Evolutionary conservation across 371 early-diverging fungal species (phyloP), one percentile per base, ranked within the genome.

Genomic region (Rhizopus sp.): DNA sequence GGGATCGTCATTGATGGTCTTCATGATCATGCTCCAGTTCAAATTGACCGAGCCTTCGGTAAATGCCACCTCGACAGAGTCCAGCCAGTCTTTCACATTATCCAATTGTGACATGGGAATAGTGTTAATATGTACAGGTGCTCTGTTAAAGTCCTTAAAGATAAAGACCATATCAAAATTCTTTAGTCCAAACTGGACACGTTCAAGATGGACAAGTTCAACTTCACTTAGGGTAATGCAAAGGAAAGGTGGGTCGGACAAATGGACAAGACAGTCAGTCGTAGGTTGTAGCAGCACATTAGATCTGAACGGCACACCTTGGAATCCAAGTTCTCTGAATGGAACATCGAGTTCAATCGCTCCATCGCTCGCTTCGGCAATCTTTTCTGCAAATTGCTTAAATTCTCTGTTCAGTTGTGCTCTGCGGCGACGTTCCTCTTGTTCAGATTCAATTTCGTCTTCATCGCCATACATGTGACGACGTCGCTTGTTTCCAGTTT

Each of bases 131-230:
- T 98, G 97, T n/a, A 94, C 89, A 0, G 95, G 95, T 5, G 93
- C 65, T 42, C 89, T 83, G 30, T 86, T 82, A 72, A 91, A 96
- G 70, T 99, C 98, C 70, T 98, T 98, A 76, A 96, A 96, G 3
- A 99, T 90, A 82, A 99, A 94, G 3, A 99, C 99, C 83, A 99
- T 81, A 83, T 99, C 99, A 80, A 99, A 99, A 71, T 98, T 98
- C 84, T 98, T 98, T 33, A 99, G 84, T 8, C 96, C 98, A 74
- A 96, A 99, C 75, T 94, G 77, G 41, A 99, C 95, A 69, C 99
- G 91, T 80, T 99, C 99, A 74, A 99, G 82, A 73, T 98, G 97
- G 4, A 92, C 98, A 40, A 99, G 77, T 81, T 99, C 99, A 34
- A 99, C 91, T 48, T 99, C 99, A 10, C 87, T 83, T 16, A 99